Conservation (phyloP, 768 basidiomycete species). For the Leccinum subtestaceum region DNA sequence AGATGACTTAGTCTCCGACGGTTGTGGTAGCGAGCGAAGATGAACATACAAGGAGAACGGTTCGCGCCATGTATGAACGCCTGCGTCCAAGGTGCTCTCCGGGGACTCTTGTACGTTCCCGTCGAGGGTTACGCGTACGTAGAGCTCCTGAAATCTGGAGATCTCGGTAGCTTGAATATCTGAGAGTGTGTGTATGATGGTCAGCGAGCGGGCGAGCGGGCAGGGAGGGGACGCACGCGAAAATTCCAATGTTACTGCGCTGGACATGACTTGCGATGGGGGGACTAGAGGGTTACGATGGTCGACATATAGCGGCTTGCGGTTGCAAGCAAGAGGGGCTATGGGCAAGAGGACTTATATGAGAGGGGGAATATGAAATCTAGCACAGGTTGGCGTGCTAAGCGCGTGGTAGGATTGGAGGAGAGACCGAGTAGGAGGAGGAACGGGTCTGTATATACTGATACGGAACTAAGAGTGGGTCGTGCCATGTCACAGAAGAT, state of each 20-base stretch:
- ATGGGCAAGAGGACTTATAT: conserved; percentile 32
- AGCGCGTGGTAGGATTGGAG: conserved; percentile 26
- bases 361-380: conserved; percentile 31
- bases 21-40: not conserved
- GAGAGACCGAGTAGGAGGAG: not conserved
- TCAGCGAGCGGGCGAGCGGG: not conserved
- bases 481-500: conserved; percentile 27
- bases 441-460: conserved; percentile 23
- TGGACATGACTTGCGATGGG: conserved; percentile 18
- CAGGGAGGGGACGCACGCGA: conserved; percentile 19
- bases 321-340: conserved; percentile 29
- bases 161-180: conserved; percentile 23
- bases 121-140: conserved; percentile 26
- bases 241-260: conserved; percentile 20
- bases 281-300: conserved; percentile 7
- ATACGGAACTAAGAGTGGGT: conserved; percentile 29
- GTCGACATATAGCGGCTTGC: conserved; percentile 26
- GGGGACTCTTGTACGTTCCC: conserved; percentile 29
- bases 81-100: conserved; percentile 25
- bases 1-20: conserved; percentile 10
- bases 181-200: not conserved
- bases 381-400: conserved; percentile 32
- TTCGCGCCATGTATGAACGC: conserved; percentile 29
- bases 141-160: conserved; percentile 26
- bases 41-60: conserved; percentile 28